phyloP scores from a whole-genome alignment of 306 rosid species.

The Trifolium repens region DNA sequence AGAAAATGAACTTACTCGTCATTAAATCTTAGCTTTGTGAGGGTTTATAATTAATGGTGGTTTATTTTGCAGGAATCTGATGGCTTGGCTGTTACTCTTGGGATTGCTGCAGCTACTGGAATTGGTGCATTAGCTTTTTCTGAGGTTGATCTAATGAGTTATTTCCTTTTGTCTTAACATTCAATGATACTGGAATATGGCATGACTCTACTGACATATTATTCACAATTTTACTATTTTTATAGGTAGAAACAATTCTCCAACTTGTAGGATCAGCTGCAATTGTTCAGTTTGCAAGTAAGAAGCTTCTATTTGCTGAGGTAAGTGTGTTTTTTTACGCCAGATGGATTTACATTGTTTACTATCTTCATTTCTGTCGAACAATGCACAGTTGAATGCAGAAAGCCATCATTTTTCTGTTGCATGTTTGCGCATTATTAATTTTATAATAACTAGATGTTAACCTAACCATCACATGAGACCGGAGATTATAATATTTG shows the following conservation, averaged over 20 bases:
- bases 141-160: conserved; percentile 61
- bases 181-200: background rate
- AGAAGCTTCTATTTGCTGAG: conserved; percentile 87
- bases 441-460: conserved; percentile 8
- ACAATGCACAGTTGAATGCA: background rate
- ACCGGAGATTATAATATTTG: background rate
- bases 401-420: background rate
- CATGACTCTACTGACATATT: conserved; percentile 20
- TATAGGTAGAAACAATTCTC: conserved; percentile 86
- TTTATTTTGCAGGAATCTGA: conserved; percentile 68
- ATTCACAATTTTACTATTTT: conserved; percentile 29
- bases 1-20: background rate
- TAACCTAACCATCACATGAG: background rate
- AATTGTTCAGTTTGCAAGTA: conserved; percentile 78
- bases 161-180: background rate
- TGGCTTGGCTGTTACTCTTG: conserved; percentile 63
- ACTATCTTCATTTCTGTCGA: background rate
- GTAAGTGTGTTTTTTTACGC: conserved; percentile 49
- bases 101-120: conserved; percentile 76
- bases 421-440: conserved; percentile 1
- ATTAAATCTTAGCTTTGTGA: background rate
- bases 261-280: conserved; percentile 90
- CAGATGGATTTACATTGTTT: conserved; percentile 4
- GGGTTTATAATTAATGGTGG: conserved; percentile 29
- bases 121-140: conserved; percentile 69